Base-by-base conservation (phyloP, 2,329 filamentous ascomycete species). In the Cercospora nicotianae region DNA sequence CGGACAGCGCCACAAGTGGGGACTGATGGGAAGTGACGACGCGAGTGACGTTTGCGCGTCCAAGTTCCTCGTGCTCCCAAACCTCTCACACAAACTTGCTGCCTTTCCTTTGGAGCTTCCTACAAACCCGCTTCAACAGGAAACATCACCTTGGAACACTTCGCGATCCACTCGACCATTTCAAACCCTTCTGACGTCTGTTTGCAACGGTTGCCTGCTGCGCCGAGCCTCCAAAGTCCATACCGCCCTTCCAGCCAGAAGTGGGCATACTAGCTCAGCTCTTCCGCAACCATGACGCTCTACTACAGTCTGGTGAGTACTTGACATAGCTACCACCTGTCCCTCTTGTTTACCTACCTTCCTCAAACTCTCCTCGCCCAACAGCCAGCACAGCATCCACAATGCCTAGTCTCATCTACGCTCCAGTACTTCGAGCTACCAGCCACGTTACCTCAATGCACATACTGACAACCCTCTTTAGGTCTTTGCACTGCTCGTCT, bases 401-500 rank as follows among this genome's bases (percentile, higher is more conserved):
- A 64, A 79, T 79, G 78, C 73, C 77, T 67, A 76, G 74, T 65
- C 70, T 80, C 28, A 79, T 80, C 69, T 80, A 77, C 69, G 72
- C 76, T 69, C 78, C 78, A 71, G 78, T 80, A 64, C 63, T 55
- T 31, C 58, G 39, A 39, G 23, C 55, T 57, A 55, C 33, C 26
- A 18, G 48, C 48, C 51, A 33, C 10, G 23, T 39, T 60, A 2
- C n/a, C 20, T 20, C 18, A 28, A 69, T 58, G 67, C 28, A 59
- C 12, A 57, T 39, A 63, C 72, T 73, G 66, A 75, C 73, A 59
- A 67, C 57, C 51, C 20, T 26, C 10, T 16, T 61, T 76, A 95
- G 92, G 92, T 95, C 76, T 96, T 96, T 83, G 81, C 91, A 79
- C 87, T 94, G 76, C 85, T 95, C 76, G 88, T 95, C 81, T 85